Conservation (phyloP, 257 asterid genomes). For the Solanum bulbocastanum region DNA sequence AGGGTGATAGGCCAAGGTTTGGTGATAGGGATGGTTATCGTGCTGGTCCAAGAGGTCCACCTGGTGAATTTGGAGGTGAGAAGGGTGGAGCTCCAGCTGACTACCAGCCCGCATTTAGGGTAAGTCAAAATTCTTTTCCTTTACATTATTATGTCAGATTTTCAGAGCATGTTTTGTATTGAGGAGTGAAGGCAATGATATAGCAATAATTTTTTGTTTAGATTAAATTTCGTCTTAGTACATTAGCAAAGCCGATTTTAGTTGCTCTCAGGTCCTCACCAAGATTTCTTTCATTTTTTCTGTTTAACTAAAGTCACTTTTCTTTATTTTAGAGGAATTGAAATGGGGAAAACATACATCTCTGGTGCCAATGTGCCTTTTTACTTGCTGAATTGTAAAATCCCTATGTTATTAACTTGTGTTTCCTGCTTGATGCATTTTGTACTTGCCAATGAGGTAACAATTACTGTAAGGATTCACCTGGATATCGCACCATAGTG, state of each 20-base stretch:
- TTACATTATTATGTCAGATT: neutral
- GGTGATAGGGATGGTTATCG: conserved; percentile 95
- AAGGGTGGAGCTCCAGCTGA: conserved; percentile 97
- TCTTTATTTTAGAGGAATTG: neutral
- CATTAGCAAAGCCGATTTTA: neutral
- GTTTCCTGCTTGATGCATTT: neutral
- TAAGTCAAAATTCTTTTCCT: conserved; percentile 1
- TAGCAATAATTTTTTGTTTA: neutral
- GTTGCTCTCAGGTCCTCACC: neutral
- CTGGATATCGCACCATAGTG: neutral
- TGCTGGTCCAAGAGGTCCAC: conserved; percentile 78
- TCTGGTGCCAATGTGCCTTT: neutral
- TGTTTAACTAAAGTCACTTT: neutral
- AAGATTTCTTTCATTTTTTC: neutral
- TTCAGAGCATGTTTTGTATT: neutral
- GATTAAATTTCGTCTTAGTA: neutral
- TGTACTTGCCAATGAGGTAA: neutral
- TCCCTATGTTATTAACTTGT: neutral
- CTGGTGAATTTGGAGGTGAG: conserved; percentile 78
- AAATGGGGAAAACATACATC: neutral
- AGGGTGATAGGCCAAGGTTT: conserved; percentile 80
- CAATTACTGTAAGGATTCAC: neutral
- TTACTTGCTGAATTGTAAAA: neutral
- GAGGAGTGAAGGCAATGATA: neutral
- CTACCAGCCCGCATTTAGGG: conserved; percentile 91